A percentile compares a stretch with the other conserved stretches of the same genome.
Evolutionary conservation across 148 eudicot genomes (phyloP).

Genomic region (Diospyros lotus): DNA sequence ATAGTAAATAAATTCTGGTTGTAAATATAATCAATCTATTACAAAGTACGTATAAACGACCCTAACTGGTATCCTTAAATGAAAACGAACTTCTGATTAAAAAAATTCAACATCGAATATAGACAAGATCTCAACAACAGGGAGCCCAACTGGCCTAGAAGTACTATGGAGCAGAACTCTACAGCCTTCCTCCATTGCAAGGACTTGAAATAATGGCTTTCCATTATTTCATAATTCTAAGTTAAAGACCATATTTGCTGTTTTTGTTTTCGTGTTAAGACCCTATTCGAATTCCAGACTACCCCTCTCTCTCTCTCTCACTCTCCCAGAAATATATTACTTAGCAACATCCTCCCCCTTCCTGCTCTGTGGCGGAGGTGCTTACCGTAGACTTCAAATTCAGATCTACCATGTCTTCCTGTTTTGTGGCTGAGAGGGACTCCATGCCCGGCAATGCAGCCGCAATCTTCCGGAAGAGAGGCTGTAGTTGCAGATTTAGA

Average conservation of each 20-base stretch:
- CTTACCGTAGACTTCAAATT: constrained; percentile 59
- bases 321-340: not conserved
- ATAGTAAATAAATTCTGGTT: not conserved
- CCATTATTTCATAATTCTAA: not conserved
- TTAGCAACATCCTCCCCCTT: constrained; percentile 87
- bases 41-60: not conserved
- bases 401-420: constrained; percentile 93
- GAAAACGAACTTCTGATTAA: not conserved
- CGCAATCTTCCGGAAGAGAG: constrained; percentile 83
- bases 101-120: not conserved
- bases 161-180: not conserved
- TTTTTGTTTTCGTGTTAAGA: not conserved
- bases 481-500: constrained; percentile 38
- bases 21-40: not conserved
- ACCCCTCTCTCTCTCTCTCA: not conserved
- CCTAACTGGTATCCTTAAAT: not conserved
- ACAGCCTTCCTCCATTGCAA: not conserved
- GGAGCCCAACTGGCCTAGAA: not conserved
- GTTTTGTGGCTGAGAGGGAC: constrained; percentile 68
- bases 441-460: constrained; percentile 93
- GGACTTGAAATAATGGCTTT: not conserved
- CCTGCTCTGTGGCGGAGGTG: constrained; percentile 60
- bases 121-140: not conserved
- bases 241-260: not conserved
- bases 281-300: not conserved